Base-by-base conservation (phyloP, 441 rosid genomes). In the Arabidopsis hybrid region DNA sequence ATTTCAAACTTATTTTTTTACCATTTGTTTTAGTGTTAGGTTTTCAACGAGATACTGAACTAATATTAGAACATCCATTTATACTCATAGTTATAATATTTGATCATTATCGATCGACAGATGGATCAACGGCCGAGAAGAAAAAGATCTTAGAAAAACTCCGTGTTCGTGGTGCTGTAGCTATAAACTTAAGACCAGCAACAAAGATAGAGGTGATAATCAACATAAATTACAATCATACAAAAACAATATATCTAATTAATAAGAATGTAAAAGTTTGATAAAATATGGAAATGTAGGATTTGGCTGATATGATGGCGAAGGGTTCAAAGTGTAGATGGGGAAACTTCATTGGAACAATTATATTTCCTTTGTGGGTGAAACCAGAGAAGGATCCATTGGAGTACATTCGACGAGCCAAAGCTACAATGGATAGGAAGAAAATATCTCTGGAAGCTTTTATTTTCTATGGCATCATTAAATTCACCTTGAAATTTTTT, bases 301-400 rank as follows among this genome's bases (percentile, higher is more conserved):
- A 73, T 50, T 73, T 91, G 59, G 88, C 86, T 42, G 82, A 88
- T 50, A 82, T 87, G 88, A 89, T 93, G 92, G 72, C 51, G 0
- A 81, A 47, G 26, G 52, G 52, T 47, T 47, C 52, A 16, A 47
- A 47, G 26, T 47, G 52, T 47, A 16, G 52, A 47, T 91, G 98
- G 98, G 95, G 94, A 1, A 93, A 91, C 34, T 58, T 78, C 77
- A 81, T 89, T 2, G 92, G 91, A 21, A 73, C 77, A 56, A 51
- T 88, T n/a, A 63, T 88, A 69, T 67, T 93, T 31, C 96, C 97
- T 55, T 78, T 91, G 51, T 79, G 58, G 36, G 67, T 88, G 45
- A 76, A 67, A 16, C 67, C 70, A 13, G 84, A 82, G 59, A 63
- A 81, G 1, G 87, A 89, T 57, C 94, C 97, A 0, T 68, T 93